Conservation (phyloP, 2,329 filamentous ascomycete genomes). For the Paramyrothecium roridum region DNA sequence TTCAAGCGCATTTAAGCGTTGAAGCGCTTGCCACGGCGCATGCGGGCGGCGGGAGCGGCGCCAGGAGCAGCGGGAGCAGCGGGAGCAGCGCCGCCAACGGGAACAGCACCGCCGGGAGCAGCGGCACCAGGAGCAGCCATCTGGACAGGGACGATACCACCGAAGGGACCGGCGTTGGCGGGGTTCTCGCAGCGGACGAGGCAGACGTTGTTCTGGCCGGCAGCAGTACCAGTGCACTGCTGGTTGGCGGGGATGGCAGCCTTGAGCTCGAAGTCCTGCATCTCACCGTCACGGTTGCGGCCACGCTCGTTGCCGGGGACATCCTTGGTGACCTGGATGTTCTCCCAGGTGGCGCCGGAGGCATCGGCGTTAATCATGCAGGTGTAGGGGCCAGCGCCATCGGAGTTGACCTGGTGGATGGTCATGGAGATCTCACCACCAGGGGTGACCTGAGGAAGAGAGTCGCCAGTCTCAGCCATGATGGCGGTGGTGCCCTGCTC, state of each 20-base stretch:
- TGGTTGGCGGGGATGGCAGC: constrained; percentile 53
- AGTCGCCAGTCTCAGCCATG: constrained; percentile 52
- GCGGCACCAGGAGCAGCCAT: constrained; percentile 24
- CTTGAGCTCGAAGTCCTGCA: constrained; percentile 48
- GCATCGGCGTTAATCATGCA: constrained; percentile 63
- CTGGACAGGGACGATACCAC: constrained; percentile 57
- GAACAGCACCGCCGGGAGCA: not conserved
- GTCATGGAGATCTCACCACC: constrained; percentile 60
- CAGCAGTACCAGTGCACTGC: constrained; percentile 57
- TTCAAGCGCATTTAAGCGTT: not conserved
- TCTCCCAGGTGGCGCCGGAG: constrained; percentile 46
- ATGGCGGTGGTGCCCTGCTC: constrained; percentile 55
- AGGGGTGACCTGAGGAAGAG: constrained; percentile 55
- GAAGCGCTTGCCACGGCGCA: constrained; percentile 2
- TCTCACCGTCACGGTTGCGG: constrained; percentile 39
- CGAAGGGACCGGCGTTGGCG: constrained; percentile 59
- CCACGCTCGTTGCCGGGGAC: constrained; percentile 21
- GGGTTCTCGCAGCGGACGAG: constrained; percentile 62
- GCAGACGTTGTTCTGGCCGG: constrained; percentile 57
- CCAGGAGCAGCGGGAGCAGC: not conserved
- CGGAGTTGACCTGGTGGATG: constrained; percentile 29
- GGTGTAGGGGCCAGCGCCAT: constrained; percentile 48
- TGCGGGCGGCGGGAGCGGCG: not conserved
- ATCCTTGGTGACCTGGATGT: constrained; percentile 48
- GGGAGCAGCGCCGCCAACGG: not conserved